Conservation (phyloP, 1,139 yeast genomes). For the Magnusiomyces clavatus region DNA sequence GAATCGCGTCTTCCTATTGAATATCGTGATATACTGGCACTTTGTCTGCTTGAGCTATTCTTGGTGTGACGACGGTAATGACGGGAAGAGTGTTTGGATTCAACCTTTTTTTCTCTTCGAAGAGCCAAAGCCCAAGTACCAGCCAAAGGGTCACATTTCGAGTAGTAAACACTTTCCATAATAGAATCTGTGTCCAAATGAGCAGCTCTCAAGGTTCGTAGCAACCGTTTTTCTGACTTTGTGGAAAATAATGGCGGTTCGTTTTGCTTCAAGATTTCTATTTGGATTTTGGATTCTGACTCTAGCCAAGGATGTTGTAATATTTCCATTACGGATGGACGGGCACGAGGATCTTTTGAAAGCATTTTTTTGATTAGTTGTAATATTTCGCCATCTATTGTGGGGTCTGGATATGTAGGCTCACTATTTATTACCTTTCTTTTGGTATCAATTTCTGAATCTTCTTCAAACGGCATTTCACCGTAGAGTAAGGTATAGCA, state of each 20-base stretch:
- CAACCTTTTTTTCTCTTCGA: slow-evolving; percentile 51
- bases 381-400: slow-evolving; percentile 43
- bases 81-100: slow-evolving; percentile 19
- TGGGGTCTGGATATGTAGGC: slow-evolving; percentile 43
- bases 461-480: slow-evolving; percentile 85
- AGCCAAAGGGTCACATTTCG: slow-evolving; percentile 69
- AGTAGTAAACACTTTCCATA: slow-evolving; percentile 50
- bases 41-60: slow-evolving; percentile 1
- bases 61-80: background rate
- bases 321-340: slow-evolving; percentile 60
- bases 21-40: slow-evolving; percentile 19
- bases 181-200: slow-evolving; percentile 62
- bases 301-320: slow-evolving; percentile 56
- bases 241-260: slow-evolving; percentile 45
- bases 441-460: slow-evolving; percentile 50
- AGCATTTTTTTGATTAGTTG: slow-evolving; percentile 48
- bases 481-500: slow-evolving; percentile 84
- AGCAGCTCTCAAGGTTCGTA: slow-evolving; percentile 55
- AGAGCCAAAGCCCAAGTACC: slow-evolving; percentile 76
- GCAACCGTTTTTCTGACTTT: slow-evolving; percentile 54
- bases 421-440: slow-evolving; percentile 55
- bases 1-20: slow-evolving; percentile 18
- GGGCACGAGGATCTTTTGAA: slow-evolving; percentile 52
- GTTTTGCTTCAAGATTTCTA: slow-evolving; percentile 34
- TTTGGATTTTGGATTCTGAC: slow-evolving; percentile 38